Evolutionary conservation across 371 early-diverging fungal species (phyloP), one percentile per base, ranked within the genome.

Genomic region (Circinella minor): DNA sequence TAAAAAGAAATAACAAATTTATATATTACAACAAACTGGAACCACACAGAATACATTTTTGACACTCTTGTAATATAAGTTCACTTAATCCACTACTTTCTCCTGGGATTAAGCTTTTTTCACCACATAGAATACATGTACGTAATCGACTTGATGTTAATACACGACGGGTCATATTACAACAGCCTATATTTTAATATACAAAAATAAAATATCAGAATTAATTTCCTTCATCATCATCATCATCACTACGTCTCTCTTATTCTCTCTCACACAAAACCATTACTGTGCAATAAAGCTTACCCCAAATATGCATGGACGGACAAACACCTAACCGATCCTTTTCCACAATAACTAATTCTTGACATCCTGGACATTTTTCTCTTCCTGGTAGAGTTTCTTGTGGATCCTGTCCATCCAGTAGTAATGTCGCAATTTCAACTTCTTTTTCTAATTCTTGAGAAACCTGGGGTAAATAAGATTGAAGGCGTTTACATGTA

Each of bases 241-340:
- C 27, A 27, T 27, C 27, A 27, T 27, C 27, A 27, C 2, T 27
- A 27, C 27, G 27, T 27, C 27, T 27, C 2, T 27, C 0, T 27
- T 27, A 27, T 27, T 27, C 27, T 27, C 27, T 43, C 43, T 11
- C 43, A 43, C 43, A 43, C 11, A 6, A 11, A 43, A 43, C 3
- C 0, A 43, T 43, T 27, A 27, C 27, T 27, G 27, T 27, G 27
- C 27, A 15, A 47, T 15, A 47, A 47, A 9, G 39, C 65, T 65
- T 65, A 65, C 65, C 65, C 65, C 65, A 65, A 9, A 65, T 65
- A 54, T 65, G 65, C 6, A 37, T 14, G 3, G 47, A 49, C 3
- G 65, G 51, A 51, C 65, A 65, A 37, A 55, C 37, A 14, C 36
- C 49, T 48, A 46, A 65, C 36, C 18, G 47, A 13, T 36, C 65